Conservation (phyloP, 495 filamentous ascomycete genomes). For the Aspergillus campestris region DNA sequence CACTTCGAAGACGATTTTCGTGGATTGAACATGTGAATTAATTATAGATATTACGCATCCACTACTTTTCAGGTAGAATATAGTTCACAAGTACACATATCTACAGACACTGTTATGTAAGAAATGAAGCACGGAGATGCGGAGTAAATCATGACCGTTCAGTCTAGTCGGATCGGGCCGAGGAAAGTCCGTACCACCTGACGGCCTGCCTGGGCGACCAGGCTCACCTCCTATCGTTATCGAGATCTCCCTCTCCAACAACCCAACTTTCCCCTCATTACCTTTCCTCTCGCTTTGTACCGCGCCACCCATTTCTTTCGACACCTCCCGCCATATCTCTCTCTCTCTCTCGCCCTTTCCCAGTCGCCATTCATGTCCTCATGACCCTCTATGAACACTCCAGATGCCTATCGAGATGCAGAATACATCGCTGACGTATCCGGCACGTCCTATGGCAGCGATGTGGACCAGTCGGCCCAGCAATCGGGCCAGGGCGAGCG, state of each 20-base stretch:
- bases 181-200: slow-evolving; percentile 11
- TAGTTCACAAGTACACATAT: too few species aligned
- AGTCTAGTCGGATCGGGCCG: slow-evolving; percentile 7
- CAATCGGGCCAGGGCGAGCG: slow-evolving; percentile 18
- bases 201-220: background rate
- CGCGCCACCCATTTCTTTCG: background rate
- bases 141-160: too few species aligned
- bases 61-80: too few species aligned
- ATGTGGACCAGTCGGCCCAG: slow-evolving; percentile 11
- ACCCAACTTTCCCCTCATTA: background rate
- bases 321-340: background rate
- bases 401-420: slow-evolving; percentile 43
- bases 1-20: slow-evolving; percentile 69
- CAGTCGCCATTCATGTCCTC: slow-evolving; percentile 25
- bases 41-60: too few species aligned
- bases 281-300: background rate
- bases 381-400: slow-evolving; percentile 46
- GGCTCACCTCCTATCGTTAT: too few species aligned
- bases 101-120: too few species aligned
- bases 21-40: slow-evolving; percentile 43
- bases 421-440: slow-evolving; percentile 45
- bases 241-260: background rate
- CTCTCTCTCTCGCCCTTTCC: background rate
- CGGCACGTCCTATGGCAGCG: slow-evolving; percentile 31
- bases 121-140: too few species aligned